Base-by-base conservation (phyloP, 345 rosid species). In the Mercurialis annua region DNA sequence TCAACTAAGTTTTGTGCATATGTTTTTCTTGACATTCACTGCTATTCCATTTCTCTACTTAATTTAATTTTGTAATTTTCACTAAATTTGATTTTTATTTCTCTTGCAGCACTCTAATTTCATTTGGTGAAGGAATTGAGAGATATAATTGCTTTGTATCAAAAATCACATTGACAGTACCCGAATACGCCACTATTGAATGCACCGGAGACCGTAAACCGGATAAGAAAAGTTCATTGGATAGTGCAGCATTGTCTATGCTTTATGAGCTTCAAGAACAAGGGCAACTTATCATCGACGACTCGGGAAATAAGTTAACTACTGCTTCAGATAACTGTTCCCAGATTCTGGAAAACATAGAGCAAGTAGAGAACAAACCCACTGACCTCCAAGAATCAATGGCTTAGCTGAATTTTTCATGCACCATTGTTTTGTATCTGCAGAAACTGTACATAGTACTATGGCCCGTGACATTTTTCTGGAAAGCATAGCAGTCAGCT, bases 181-280 rank as follows among this genome's bases (percentile, higher is more conserved):
- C 96, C 0, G 62, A 62, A 12, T 72, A 33, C 7, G 92, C 92
- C n/a, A 46, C 33, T 30, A 70, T 86, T 33, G 75, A 76, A 71
- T 84, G 82, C 67, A 51, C 69, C 0, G 96, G 99, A 43, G 87
- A 84, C 26, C 77, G 84, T 24, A 87, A 78, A 73, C 83, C 93
- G 12, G 95, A 94, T 73, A 94, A 94, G 87, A 91, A 89, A 72
- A 81, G 89, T 49, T 87, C 98, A 0, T 85, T 31, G 0, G 99
- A 91, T 77, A 86, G 92, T 16, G 99, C 99, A 18, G 88, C 90
- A 6, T 71, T 87, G 5, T 54, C 66, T 24, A 47, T 89, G 76
- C 85, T 94, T 40, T 47, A 81, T 4, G 85, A 85, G 77, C 92
- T 94, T 34, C 71, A 83, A 77, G 68, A 70, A n/a, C 79, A 55